phyloP scores from a whole-genome alignment of 192 early-diverging fungal genomes.

The Umbelopsis isabellina region DNA sequence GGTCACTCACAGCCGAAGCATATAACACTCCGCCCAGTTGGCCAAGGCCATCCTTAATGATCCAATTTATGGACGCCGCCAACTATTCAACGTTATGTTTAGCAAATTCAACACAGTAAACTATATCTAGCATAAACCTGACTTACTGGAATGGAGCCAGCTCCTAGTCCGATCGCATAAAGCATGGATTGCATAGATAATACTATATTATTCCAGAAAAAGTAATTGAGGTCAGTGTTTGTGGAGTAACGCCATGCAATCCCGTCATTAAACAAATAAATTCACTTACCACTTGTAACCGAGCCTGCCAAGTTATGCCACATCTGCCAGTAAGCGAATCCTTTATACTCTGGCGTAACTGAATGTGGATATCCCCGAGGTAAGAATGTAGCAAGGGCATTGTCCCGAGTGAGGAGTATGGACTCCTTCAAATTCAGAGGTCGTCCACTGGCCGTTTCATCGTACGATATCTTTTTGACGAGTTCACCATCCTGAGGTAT shows the following conservation, averaged over 20 bases:
- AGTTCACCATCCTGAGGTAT: neutral
- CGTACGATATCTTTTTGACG: neutral
- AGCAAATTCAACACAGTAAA: neutral
- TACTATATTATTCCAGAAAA: conserved; percentile 43
- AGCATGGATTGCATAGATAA: conserved; percentile 85
- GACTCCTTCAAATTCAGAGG: neutral
- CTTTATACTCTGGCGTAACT: conserved; percentile 73
- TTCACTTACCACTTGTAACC: conserved; percentile 61
- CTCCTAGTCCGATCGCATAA: conserved; percentile 80
- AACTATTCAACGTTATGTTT: conserved; percentile 29
- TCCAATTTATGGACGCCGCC: conserved; percentile 89
- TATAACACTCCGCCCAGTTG: conserved; percentile 85
- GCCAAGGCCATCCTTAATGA: conserved; percentile 90
- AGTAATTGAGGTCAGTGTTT: conserved; percentile 18
- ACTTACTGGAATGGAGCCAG: conserved; percentile 63
- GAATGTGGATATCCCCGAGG: conserved; percentile 76
- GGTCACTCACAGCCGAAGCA: conserved; percentile 71
- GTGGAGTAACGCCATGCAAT: neutral
- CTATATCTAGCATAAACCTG: neutral
- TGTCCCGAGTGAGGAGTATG: conserved; percentile 8
- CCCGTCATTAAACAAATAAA: neutral
- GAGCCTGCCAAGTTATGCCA: conserved; percentile 77
- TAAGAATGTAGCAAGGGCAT: conserved; percentile 58
- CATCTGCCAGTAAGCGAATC: conserved; percentile 81
- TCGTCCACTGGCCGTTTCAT: neutral